Base-by-base conservation (phyloP, 371 early-diverging fungal genomes). In the Neoconidiobolus thromboides region DNA sequence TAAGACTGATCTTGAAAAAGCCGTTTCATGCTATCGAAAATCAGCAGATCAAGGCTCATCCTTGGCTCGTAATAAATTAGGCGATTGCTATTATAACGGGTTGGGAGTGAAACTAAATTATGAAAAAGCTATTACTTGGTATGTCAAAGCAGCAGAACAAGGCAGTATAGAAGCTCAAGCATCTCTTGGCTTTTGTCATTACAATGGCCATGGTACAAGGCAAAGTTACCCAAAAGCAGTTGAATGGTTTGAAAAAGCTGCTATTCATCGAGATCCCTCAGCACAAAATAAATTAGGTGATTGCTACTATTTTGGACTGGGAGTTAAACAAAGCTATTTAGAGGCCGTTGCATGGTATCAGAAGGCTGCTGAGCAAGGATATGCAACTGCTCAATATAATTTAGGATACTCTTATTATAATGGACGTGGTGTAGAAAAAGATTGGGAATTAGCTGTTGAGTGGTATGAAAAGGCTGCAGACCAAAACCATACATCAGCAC, bases 361-460 rank as follows among this genome's bases (percentile, higher is more conserved):
- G 58, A 75, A 76, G 55, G 76, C 87, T 37, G 90, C 91, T 2
- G 78, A 76, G 43, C 78, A 78, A 41, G 87, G 85, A n/a, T 84
- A 87, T 60, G 76, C 84, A 6, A 79, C 85, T 62, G 93, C 88
- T 1, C 78, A 79, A 56, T 89, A 89, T 61, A 86, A 87, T 1
- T 74, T 93, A 42, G 96, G 91, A 2, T 91, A 84, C 64, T 95
- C 93, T 65, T 91, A 83, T 64, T 90, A 89, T 58, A 87, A 93
- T 63, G 93, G 91, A 9, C 75, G 86, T 49, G 91, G 91, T 10
- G 82, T 79, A 14, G 59, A 65, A 44, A 68, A 72, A 61, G 74
- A 86, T 62, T 67, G 72, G 38, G 63, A 69, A 39, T 71, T 78
- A 62, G 88, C 91, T 2, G 77, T 85, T 12, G 67, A 77, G 52